Conservation (phyloP, 1,284 basidiomycete genomes). For the Phellopilus nigrolimitatus region DNA sequence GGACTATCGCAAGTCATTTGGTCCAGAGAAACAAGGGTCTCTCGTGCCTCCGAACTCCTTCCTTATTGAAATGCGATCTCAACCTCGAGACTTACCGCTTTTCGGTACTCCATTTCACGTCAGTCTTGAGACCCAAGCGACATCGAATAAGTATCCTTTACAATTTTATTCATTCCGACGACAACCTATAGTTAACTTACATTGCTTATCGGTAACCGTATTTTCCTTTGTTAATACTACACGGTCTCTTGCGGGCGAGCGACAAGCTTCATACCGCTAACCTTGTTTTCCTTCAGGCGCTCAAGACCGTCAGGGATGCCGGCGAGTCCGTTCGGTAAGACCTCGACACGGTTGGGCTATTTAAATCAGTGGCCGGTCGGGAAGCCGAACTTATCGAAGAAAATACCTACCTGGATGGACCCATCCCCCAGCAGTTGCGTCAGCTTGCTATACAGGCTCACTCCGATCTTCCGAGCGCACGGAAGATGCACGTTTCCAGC, state of each 20-base stretch:
- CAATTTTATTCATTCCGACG: too few species aligned
- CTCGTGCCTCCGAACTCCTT: too few species aligned
- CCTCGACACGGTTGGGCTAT: slow-evolving; percentile 38
- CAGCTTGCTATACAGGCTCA: slow-evolving; percentile 13
- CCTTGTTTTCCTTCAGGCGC: slow-evolving; percentile 34
- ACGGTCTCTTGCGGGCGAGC: slow-evolving; percentile 43
- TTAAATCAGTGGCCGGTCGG: slow-evolving; percentile 2
- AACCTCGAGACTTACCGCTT: too few species aligned
- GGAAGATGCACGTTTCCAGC: slow-evolving; percentile 4
- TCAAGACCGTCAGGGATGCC: slow-evolving; percentile 43
- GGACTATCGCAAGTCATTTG: too few species aligned
- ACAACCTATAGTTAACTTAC: too few species aligned
- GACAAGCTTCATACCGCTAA: slow-evolving; percentile 49
- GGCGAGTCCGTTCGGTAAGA: slow-evolving; percentile 42
- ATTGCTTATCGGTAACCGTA: too few species aligned
- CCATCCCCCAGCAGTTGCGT: slow-evolving; percentile 6
- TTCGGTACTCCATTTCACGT: too few species aligned
- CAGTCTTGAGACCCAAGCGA: too few species aligned
- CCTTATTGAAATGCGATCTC: too few species aligned
- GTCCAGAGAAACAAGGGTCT: too few species aligned
- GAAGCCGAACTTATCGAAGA: slow-evolving; percentile 11
- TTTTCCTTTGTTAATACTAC: too few species aligned
- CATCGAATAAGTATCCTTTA: too few species aligned
- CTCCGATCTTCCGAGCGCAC: slow-evolving; percentile 3
- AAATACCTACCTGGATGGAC: slow-evolving; percentile 12